Evolutionary conservation across 1,284 basidiomycete genomes (phyloP), one percentile per base, ranked within the genome.

Genomic region (Singerocomus rubriflavus): DNA sequence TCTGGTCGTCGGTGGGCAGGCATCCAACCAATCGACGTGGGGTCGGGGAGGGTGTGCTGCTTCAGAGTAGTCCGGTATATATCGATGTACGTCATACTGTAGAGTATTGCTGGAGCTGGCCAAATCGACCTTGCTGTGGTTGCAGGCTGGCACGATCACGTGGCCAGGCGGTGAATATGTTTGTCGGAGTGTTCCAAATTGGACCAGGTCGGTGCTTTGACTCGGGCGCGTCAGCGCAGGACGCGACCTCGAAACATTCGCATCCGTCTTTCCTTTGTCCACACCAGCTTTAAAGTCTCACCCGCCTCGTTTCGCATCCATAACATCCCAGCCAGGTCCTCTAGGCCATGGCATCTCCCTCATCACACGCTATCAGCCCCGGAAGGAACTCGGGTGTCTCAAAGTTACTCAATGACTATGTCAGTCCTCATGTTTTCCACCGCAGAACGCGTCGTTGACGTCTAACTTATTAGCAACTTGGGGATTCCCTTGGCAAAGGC

Each of bases 401-500:
- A 45, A 81, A 79, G 62, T 66, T 79, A 34, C 75, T 82, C 53
- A 79, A 82, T 71, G 81, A 82, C 63, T 82, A 82, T 63, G 80
- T 82, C 59, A 53, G 79, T 72, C 14, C 29, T 27, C 46, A 27
- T 37, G 17, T 14, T 34, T 39, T 54, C 45, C 16, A 43, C 27
- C 29, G 7, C 43, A 48, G 33, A 37, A 30, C 49, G 38, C 30
- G 43, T 51, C 37, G 6, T 40, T 59, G 44, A 64, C 34, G 4
- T 49, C 41, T 37, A 31, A 44, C 45, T n/a, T 42, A 31, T 45
- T 36, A 95, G 89, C 92, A 94, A 91, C 80, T 98, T 39, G 94
- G 93, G 29, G 94, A 98, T 68, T 91, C 88, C 42, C 79, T 98
- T 12, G 94, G 94, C 37, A 93, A 94, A 69, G 94, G 94, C 60